phyloP scores from a whole-genome alignment of 2,329 filamentous ascomycete genomes.

The Monosporascus sp. region DNA sequence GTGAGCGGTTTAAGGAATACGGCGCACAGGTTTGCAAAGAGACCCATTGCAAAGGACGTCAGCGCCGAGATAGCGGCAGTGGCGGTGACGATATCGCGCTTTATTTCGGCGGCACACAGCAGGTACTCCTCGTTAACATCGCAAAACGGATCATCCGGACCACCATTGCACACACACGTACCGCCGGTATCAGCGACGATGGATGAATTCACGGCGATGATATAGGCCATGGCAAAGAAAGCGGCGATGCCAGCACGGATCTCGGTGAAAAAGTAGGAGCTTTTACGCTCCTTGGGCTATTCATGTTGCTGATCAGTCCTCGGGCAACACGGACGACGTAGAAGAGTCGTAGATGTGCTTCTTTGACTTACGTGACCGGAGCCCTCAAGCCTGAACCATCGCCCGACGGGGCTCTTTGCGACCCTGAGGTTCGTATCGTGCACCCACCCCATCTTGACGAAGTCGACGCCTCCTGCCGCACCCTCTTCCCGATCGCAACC shows the following conservation, averaged over 20 bases:
- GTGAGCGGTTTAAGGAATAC: background rate
- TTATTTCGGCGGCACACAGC: slow-evolving; percentile 59
- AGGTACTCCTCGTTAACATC: slow-evolving; percentile 52
- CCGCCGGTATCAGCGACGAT: slow-evolving; percentile 33
- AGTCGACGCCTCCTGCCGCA: background rate
- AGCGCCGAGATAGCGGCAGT: slow-evolving; percentile 79
- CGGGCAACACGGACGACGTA: background rate
- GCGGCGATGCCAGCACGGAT: slow-evolving; percentile 77
- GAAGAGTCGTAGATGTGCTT: background rate
- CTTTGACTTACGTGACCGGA: slow-evolving; percentile 66
- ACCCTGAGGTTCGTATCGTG: slow-evolving; percentile 50
- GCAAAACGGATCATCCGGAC: slow-evolving; percentile 48
- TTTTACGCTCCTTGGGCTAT: slow-evolving; percentile 65
- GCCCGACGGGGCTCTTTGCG: slow-evolving; percentile 60
- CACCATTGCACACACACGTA: slow-evolving; percentile 65
- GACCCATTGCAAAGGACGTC: slow-evolving; percentile 76
- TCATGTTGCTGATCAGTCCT: slow-evolving; percentile 18
- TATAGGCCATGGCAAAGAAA: slow-evolving; percentile 61
- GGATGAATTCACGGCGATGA: slow-evolving; percentile 26
- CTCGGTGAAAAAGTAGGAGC: slow-evolving; percentile 76
- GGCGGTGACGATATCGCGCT: slow-evolving; percentile 76
- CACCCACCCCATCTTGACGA: slow-evolving; percentile 40
- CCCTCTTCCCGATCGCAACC: background rate
- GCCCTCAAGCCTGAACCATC: slow-evolving; percentile 75
- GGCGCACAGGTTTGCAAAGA: slow-evolving; percentile 68